phyloP scores from a whole-genome alignment of 2,329 filamentous ascomycete species.

The Exophiala lecanii-corni region DNA sequence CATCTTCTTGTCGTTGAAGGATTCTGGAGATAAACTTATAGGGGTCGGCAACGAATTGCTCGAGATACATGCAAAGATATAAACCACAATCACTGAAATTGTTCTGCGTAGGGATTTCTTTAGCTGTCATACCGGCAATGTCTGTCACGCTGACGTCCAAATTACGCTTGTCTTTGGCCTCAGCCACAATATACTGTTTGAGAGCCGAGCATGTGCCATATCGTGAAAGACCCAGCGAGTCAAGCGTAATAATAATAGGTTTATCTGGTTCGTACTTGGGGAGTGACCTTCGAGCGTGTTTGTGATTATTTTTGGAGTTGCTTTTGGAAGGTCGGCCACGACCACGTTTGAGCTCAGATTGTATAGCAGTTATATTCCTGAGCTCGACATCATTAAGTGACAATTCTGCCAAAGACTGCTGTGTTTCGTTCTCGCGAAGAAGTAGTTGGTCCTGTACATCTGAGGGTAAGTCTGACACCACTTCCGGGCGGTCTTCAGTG shows the following conservation, averaged over 20 bases:
- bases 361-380: constrained; percentile 10
- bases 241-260: constrained; percentile 76
- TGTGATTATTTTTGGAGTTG: constrained; percentile 31
- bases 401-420: constrained; percentile 15
- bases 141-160: constrained; percentile 37
- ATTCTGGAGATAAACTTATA: constrained; percentile 64
- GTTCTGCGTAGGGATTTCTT: constrained; percentile 69
- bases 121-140: constrained; percentile 63
- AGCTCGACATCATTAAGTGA: constrained; percentile 12
- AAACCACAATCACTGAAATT: constrained; percentile 90
- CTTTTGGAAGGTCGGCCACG: constrained; percentile 17
- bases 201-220: constrained; percentile 57
- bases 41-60: constrained; percentile 73
- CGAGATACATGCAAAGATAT: constrained; percentile 77
- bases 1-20: constrained; percentile 59
- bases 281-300: constrained; percentile 28
- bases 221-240: constrained; percentile 70
- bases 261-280: constrained; percentile 48
- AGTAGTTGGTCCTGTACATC: background rate
- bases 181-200: constrained; percentile 70
- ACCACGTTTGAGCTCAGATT: constrained; percentile 10
- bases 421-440: constrained; percentile 10
- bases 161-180: constrained; percentile 58
- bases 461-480: background rate
- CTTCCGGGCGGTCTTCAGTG: background rate